Percentiles rank a stretch among this genome's conserved stretches.
phyloP scores from a whole-genome alignment of 768 basidiomycete genomes.

The Artomyces pyxidatus region DNA sequence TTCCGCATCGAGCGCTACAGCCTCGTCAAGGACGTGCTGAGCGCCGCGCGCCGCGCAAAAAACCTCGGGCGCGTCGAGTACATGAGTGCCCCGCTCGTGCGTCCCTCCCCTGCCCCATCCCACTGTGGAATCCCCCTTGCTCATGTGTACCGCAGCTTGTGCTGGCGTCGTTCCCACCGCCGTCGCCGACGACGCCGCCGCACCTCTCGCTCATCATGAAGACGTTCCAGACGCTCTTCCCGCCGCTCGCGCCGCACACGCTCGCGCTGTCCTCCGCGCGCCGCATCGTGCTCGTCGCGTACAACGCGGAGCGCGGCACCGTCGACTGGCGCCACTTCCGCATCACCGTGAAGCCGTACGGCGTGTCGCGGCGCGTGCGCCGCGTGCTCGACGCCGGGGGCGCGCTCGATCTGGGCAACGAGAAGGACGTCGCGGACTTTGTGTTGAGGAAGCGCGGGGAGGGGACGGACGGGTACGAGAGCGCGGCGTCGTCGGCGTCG shows the following conservation, averaged over 20 bases:
- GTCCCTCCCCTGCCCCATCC: slow-evolving; percentile 21
- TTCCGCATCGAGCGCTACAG: slow-evolving; percentile 92
- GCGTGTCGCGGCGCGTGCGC: slow-evolving; percentile 86
- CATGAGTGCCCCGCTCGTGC: slow-evolving; percentile 82
- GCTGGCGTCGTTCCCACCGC: slow-evolving; percentile 77
- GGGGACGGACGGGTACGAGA: slow-evolving; percentile 61
- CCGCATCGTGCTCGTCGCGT: slow-evolving; percentile 87
- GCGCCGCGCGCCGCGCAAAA: slow-evolving; percentile 54
- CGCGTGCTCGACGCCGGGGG: slow-evolving; percentile 61
- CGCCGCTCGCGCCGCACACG: slow-evolving; percentile 77
- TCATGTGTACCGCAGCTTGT: slow-evolving; percentile 57
- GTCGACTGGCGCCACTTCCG: slow-evolving; percentile 92
- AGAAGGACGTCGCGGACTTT: slow-evolving; percentile 95
- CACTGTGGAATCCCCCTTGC: not conserved
- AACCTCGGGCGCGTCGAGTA: slow-evolving; percentile 79
- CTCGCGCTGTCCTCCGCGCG: slow-evolving; percentile 84
- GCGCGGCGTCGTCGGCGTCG: slow-evolving; percentile 62
- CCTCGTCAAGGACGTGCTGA: slow-evolving; percentile 75
- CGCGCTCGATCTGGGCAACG: slow-evolving; percentile 75
- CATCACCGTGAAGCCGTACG: slow-evolving; percentile 92
- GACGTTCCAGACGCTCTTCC: slow-evolving; percentile 93
- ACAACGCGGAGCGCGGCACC: slow-evolving; percentile 78
- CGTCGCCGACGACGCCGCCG: slow-evolving; percentile 64
- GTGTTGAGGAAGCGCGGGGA: slow-evolving; percentile 57
- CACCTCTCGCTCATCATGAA: slow-evolving; percentile 91